These are phyloP conservation scores for Auricularia cornea DNA, from an alignment of 768 basidiomycete species.

Conservation along the genomic window DNA sequence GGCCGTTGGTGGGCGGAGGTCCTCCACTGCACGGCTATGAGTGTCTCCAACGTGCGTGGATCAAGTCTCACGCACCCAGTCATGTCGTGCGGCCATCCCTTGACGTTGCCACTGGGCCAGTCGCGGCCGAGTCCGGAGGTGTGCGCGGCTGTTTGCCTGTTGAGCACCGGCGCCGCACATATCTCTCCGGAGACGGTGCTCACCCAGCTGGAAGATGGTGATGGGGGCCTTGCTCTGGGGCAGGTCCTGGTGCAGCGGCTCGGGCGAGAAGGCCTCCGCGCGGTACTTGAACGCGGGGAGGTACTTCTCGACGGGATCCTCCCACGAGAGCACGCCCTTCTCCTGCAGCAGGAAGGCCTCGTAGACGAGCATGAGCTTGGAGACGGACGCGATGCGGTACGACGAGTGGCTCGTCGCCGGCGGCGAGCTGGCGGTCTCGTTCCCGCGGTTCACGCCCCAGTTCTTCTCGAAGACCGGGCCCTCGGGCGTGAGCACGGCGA, in stretches of 20 bases:
- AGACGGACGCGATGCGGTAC: constrained; percentile 44
- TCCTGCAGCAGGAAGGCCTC: constrained; percentile 43
- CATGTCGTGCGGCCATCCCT: constrained; percentile 33
- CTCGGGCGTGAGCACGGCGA: constrained; percentile 39
- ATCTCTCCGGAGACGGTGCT: neutral
- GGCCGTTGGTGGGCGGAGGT: constrained; percentile 23
- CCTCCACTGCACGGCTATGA: constrained; percentile 8
- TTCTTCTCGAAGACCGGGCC: constrained; percentile 39
- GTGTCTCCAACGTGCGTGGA: neutral
- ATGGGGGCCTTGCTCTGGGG: constrained; percentile 11
- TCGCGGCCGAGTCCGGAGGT: constrained; percentile 29
- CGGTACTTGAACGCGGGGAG: constrained; percentile 30
- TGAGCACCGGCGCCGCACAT: neutral
- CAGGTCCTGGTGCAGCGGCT: neutral
- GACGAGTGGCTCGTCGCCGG: constrained; percentile 35
- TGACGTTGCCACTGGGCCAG: constrained; percentile 27
- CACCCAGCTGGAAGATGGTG: constrained; percentile 19
- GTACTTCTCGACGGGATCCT: constrained; percentile 42
- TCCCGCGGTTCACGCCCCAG: constrained; percentile 36
- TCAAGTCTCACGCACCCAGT: constrained; percentile 1
- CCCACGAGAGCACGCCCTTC: constrained; percentile 30
- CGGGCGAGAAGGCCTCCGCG: constrained; percentile 10
- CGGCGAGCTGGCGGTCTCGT: constrained; percentile 27
- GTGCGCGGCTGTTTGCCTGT: constrained; percentile 14
- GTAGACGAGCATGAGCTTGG: constrained; percentile 42